These are phyloP conservation scores for Fusarium sp. DNA, from an alignment of 2,329 filamentous ascomycete genomes.

Conservation along the genomic window DNA sequence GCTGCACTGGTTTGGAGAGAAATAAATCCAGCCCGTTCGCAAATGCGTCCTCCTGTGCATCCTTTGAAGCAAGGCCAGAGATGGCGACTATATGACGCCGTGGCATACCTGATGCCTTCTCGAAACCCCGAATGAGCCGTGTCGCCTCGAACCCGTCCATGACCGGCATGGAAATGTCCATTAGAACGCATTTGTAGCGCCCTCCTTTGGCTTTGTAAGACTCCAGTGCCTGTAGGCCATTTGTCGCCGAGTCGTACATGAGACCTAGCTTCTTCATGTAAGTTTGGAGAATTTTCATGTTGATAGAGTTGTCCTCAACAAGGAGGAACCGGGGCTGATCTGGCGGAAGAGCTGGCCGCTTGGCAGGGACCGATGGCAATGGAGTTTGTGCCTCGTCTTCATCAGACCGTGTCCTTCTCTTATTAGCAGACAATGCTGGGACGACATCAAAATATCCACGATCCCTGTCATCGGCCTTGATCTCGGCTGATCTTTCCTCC, in stretches of 20 bases:
- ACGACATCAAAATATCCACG: constrained; percentile 12
- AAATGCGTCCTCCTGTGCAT: constrained; percentile 64
- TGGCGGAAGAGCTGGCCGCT: background rate
- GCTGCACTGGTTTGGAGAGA: constrained; percentile 63
- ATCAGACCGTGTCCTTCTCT: constrained; percentile 13
- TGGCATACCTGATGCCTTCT: constrained; percentile 54
- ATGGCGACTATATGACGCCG: constrained; percentile 63
- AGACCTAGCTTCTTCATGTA: constrained; percentile 51
- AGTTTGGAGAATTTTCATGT: constrained; percentile 49
- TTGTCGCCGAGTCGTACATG: constrained; percentile 45
- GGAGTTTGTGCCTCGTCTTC: constrained; percentile 9
- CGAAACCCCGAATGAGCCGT: constrained; percentile 60
- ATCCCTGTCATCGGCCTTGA: background rate
- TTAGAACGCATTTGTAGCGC: constrained; percentile 50
- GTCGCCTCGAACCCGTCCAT: constrained; percentile 66
- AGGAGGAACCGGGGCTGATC: constrained; percentile 46
- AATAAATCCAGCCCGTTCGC: constrained; percentile 66
- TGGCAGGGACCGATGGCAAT: background rate
- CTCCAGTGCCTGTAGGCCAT: constrained; percentile 52
- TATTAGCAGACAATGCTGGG: constrained; percentile 4
- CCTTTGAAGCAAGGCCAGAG: constrained; percentile 62
- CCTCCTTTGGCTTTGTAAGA: constrained; percentile 40
- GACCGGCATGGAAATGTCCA: constrained; percentile 68
- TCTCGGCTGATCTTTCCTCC: background rate
- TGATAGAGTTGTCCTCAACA: constrained; percentile 57